Base-by-base conservation (phyloP, 208 protist genomes). In the Leishmania tarentolae region DNA sequence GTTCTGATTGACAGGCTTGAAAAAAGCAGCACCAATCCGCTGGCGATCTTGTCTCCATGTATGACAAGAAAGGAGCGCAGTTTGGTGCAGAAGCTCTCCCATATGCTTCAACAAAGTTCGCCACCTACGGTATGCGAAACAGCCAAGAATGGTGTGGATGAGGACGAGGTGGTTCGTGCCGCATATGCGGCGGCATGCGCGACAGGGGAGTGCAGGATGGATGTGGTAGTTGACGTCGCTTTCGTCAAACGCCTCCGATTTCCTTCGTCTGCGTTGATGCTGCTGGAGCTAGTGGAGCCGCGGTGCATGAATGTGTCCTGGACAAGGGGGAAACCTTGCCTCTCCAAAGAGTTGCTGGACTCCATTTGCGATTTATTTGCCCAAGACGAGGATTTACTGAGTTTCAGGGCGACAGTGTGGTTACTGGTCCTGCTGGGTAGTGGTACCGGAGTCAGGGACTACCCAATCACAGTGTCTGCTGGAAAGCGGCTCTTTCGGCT, bases 1-100 rank as follows among this genome's bases (percentile, higher is more conserved):
- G 89, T 91, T 6, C 57, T 93, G 1, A 70, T 95, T 11, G 87
- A 91, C n/a, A 86, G 84, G 6, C 76, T 95, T n/a, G 89, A 93
- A 47, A 65, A 78, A 17, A 85, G 86, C 7, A 87, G 88, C 0
- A 83, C 77, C 47, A 81, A 63, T 37, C 84, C 91, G 21, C 78
- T 95, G 24, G 66, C 59, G 66, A 86, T 76, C 46, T 90, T 93
- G 89, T 66, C 85, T 11, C 88, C 91, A 9, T 87, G 83, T n/a
- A 93, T 95, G 88, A 95, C 91, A 31, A 75, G 19, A 40, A 85
- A 81, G n/a, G 91, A 95, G 80, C 79, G 79, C 31, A 73, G 83
- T 21, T 76, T 91, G 24, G 80, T 95, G 35, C 40, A 82, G 28
- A 90, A 81, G 52, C 82, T 89, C 42, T 86, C 89, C 1, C 75